phyloP scores from a whole-genome alignment of 805 yeast species.

The Myxozyma nipponensis region DNA sequence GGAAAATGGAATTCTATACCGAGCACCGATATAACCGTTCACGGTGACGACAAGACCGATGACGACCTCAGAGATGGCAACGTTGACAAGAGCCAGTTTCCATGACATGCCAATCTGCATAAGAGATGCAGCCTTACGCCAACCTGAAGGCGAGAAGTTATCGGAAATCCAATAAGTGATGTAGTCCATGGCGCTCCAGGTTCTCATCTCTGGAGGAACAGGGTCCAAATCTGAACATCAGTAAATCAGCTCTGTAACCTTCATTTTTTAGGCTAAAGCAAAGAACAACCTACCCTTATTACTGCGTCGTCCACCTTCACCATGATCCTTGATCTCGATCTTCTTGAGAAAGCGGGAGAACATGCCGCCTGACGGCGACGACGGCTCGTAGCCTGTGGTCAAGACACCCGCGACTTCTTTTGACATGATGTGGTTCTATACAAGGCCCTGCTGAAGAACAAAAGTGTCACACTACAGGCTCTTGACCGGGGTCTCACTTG shows the following conservation, averaged over 20 bases:
- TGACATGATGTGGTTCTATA: not conserved
- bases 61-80: slow-evolving; percentile 35
- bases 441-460: no score
- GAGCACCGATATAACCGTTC: slow-evolving; percentile 75
- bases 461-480: no score
- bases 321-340: slow-evolving; percentile 9
- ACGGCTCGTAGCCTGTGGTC: not conserved
- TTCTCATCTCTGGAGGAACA: slow-evolving; percentile 24
- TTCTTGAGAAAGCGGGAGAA: slow-evolving; percentile 11
- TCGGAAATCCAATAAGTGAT: slow-evolving; percentile 30
- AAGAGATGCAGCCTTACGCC: slow-evolving; percentile 27
- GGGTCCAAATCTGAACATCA: slow-evolving; percentile 15
- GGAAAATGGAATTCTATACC: slow-evolving; percentile 81
- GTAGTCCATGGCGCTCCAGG: slow-evolving; percentile 26
- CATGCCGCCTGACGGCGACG: slow-evolving; percentile 1
- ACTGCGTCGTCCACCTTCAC: slow-evolving; percentile 5
- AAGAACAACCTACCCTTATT: slow-evolving; percentile 3
- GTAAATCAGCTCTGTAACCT: no score
- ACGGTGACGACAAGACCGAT: slow-evolving; percentile 66
- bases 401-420: not conserved
- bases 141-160: slow-evolving; percentile 26
- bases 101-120: slow-evolving; percentile 27
- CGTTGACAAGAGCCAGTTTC: slow-evolving; percentile 25
- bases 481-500: no score
- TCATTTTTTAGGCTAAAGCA: no score